A percentile compares a stretch with the other conserved stretches of the same genome.
phyloP scores from a whole-genome alignment of 2,329 filamentous ascomycete genomes.

The Elsinoe perseae region DNA sequence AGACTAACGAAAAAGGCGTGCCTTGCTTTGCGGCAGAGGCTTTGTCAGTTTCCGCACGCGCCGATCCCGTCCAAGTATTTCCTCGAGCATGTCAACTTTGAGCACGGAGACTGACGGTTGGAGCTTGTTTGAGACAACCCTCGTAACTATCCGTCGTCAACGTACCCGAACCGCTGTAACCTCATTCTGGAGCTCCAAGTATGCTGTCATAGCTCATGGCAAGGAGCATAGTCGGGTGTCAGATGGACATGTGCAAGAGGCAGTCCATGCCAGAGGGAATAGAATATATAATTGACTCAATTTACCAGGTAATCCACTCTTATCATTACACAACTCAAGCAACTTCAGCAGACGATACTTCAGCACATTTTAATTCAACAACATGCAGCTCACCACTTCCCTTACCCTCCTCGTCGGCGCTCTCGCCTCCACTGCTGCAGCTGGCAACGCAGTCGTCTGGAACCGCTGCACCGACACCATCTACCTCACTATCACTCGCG shows the following conservation, averaged over 20 bases:
- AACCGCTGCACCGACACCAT: constrained; percentile 25
- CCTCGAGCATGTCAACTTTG: background rate
- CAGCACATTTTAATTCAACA: constrained; percentile 6
- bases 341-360: background rate
- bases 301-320: constrained; percentile 6
- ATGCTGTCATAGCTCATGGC: constrained; percentile 11
- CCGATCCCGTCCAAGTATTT: background rate
- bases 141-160: constrained; percentile 8
- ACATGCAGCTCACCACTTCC: constrained; percentile 22
- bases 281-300: constrained; percentile 4
- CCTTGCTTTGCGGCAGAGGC: constrained; percentile 5
- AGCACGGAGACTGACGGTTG: constrained; percentile 10
- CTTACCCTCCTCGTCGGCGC: constrained; percentile 17
- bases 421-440: constrained; percentile 17
- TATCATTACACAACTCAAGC: constrained; percentile 11
- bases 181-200: background rate
- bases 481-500: constrained; percentile 25
- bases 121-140: constrained; percentile 13
- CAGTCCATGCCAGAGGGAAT: background rate
- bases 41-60: constrained; percentile 1
- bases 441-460: constrained; percentile 21
- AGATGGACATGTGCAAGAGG: background rate
- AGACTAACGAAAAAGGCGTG: constrained; percentile 5
- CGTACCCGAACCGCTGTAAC: background rate
- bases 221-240: background rate